Evolutionary conservation across 768 basidiomycete genomes (phyloP).

Genomic region (Pulveroboletus sp.): DNA sequence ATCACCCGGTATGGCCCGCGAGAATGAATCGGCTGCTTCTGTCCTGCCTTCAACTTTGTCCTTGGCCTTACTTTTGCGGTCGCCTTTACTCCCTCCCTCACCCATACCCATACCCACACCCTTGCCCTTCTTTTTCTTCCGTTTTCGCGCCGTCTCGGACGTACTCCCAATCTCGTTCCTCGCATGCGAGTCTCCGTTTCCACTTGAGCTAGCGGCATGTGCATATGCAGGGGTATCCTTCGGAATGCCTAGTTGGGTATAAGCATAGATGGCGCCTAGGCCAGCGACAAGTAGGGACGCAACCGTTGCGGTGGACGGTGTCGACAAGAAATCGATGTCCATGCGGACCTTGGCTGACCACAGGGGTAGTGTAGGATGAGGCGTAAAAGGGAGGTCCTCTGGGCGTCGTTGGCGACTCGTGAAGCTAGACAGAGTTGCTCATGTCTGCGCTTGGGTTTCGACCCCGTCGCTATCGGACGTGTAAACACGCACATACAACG

Average conservation of each 20-base stretch:
- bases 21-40: not conserved
- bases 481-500: no score
- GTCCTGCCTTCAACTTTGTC: not conserved
- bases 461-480: no score
- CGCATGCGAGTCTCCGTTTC: not conserved
- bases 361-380: not conserved
- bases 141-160: not conserved
- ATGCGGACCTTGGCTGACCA: constrained; percentile 3
- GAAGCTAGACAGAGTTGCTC: no score
- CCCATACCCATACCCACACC: not conserved
- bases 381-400: not conserved
- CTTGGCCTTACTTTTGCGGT: not conserved
- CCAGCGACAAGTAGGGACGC: constrained; percentile 26
- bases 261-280: constrained; percentile 17
- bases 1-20: constrained; percentile 10
- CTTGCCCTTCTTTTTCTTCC: not conserved
- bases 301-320: constrained; percentile 29
- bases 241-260: constrained; percentile 1
- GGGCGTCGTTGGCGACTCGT: no score
- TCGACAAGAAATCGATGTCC: constrained; percentile 42
- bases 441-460: no score
- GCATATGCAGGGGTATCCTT: not conserved
- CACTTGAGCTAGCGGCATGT: not conserved
- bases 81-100: accelerated
- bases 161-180: not conserved